A percentile compares a stretch with the other conserved stretches of the same genome.
phyloP scores from a whole-genome alignment of 805 yeast species.

The Yamadazyma sp. region DNA sequence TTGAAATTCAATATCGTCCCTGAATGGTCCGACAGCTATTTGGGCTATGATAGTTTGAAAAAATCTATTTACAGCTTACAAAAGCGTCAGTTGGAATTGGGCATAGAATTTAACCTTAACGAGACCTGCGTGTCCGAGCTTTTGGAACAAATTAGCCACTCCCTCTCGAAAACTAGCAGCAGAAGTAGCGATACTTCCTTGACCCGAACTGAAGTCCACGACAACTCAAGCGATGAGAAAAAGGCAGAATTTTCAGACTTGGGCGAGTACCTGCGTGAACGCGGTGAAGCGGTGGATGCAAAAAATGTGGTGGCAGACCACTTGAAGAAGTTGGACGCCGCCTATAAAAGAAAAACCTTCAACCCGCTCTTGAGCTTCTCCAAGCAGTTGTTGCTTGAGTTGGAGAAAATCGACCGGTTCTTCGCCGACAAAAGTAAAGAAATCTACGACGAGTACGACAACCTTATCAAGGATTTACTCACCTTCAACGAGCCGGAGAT shows the following conservation, averaged over 20 bases:
- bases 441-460: slow-evolving; percentile 45
- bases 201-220: slow-evolving; percentile 4
- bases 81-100: slow-evolving; percentile 29
- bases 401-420: slow-evolving; percentile 47
- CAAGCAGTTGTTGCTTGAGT: slow-evolving; percentile 46
- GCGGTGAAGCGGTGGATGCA: not conserved
- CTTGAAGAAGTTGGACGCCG: slow-evolving; percentile 14
- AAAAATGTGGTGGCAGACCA: not conserved
- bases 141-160: slow-evolving; percentile 5
- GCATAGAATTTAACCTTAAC: slow-evolving; percentile 10
- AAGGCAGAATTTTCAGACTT: not conserved
- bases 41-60: slow-evolving; percentile 51
- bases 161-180: slow-evolving; percentile 8
- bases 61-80: slow-evolving; percentile 57
- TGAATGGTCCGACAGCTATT: slow-evolving; percentile 49
- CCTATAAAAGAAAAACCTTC: slow-evolving; percentile 10
- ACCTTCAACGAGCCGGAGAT: slow-evolving; percentile 15
- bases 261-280: not conserved
- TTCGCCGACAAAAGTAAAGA: slow-evolving; percentile 48
- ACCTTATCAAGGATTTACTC: slow-evolving; percentile 46
- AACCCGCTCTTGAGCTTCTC: slow-evolving; percentile 45
- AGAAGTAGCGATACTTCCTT: slow-evolving; percentile 2
- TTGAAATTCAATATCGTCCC: slow-evolving; percentile 54
- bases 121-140: slow-evolving; percentile 6
- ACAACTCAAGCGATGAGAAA: slow-evolving; percentile 4